phyloP scores from a whole-genome alignment of 73 alveolate genomes.

The Diophrys appendiculata region DNA sequence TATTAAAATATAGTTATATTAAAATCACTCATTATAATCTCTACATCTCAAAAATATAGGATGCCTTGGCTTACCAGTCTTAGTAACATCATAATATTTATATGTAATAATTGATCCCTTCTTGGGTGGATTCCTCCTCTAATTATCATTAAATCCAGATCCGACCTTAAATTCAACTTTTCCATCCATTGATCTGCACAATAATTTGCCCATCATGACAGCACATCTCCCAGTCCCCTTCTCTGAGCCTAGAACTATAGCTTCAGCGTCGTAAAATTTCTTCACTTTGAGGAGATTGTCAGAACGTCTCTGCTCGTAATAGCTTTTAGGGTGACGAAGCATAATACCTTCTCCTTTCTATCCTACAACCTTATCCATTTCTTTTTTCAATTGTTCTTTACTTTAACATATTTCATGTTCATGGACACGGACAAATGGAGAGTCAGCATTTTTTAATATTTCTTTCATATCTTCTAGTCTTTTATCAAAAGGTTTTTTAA shows the following conservation, averaged over 20 bases:
- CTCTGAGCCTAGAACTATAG: conserved; percentile 67
- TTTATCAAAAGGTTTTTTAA: conserved; percentile 53
- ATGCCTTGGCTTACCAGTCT: conserved; percentile 75
- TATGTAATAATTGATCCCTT: conserved; percentile 77
- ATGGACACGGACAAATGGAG: conserved; percentile 29
- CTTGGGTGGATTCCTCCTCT: conserved; percentile 83
- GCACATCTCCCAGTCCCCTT: conserved; percentile 80
- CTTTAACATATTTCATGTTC: conserved; percentile 62
- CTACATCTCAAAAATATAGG: conserved; percentile 69
- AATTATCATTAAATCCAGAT: conserved; percentile 77
- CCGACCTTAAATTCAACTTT: conserved; percentile 74
- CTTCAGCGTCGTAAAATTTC: conserved; percentile 84
- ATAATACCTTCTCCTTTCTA: conserved; percentile 84
- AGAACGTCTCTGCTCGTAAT: conserved; percentile 71
- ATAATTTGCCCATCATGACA: conserved; percentile 72
- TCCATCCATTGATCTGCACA: conserved; percentile 33
- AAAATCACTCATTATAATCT: not conserved
- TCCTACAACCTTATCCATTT: conserved; percentile 55
- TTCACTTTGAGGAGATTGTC: conserved; percentile 73
- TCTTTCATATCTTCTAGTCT: conserved; percentile 41
- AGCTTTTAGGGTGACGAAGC: conserved; percentile 72
- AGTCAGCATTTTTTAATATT: conserved; percentile 26
- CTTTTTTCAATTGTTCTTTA: conserved; percentile 57
- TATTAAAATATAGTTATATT: no score
- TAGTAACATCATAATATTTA: conserved; percentile 71